These are phyloP conservation scores for Cystobasidiopsis lactophilus DNA, from an alignment of 768 basidiomycete genomes.

Conservation along the genomic window DNA sequence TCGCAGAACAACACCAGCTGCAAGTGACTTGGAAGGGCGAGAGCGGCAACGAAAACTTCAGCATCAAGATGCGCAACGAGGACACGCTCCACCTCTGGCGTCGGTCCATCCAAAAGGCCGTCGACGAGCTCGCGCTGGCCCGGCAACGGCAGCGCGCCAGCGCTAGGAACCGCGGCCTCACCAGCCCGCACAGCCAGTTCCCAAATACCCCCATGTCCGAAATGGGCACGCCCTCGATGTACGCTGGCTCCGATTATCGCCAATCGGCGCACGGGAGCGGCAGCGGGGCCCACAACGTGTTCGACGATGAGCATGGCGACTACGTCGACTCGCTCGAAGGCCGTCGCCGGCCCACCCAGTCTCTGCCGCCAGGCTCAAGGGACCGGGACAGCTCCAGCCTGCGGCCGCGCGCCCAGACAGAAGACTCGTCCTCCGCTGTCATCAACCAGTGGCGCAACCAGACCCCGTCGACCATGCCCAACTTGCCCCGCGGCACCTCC, in stretches of 20 bases:
- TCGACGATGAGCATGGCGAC: conserved; percentile 27
- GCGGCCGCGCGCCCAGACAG: conserved; percentile 44
- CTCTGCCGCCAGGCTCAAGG: conserved; percentile 33
- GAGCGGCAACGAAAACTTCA: conserved; percentile 78
- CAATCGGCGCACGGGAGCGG: neutral
- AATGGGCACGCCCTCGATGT: neutral
- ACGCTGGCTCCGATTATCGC: neutral
- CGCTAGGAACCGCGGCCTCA: neutral
- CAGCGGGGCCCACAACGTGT: neutral
- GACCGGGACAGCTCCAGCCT: conserved; percentile 26
- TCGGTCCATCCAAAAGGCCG: conserved; percentile 62
- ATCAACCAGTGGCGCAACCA: conserved; percentile 39
- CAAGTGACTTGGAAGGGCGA: conserved; percentile 90
- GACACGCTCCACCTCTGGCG: conserved; percentile 90
- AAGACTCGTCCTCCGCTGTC: conserved; percentile 41
- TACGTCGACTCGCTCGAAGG: conserved; percentile 27
- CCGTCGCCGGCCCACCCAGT: conserved; percentile 28
- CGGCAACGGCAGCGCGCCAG: conserved; percentile 1
- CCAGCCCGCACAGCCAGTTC: conserved; percentile 16
- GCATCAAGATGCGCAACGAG: conserved; percentile 73
- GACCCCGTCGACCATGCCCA: conserved; percentile 25
- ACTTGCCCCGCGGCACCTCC: conserved; percentile 22
- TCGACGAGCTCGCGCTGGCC: conserved; percentile 30
- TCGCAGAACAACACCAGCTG: conserved; percentile 34
- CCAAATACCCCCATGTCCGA: conserved; percentile 14